A percentile compares a stretch with the other conserved stretches of the same genome.
These are phyloP conservation scores for Melocanna baccifera DNA, from an alignment of 176 grass and related monocot genomes.

Conservation along the genomic window DNA sequence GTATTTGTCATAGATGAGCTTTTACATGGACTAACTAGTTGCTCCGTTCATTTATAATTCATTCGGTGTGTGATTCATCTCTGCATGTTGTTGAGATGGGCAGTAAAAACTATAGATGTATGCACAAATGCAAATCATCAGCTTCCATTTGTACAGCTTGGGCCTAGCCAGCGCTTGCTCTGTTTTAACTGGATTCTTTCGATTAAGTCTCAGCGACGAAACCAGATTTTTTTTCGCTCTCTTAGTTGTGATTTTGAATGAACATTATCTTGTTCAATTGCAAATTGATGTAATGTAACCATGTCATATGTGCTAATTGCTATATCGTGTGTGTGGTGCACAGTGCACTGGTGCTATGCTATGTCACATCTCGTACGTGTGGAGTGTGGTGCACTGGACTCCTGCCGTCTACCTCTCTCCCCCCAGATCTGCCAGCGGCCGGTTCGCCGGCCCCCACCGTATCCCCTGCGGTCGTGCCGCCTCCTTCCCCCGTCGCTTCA, in stretches of 20 bases:
- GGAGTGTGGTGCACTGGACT: too few relatives aligned
- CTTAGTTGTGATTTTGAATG: neutral
- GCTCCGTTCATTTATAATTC: neutral
- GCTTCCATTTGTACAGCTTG: neutral
- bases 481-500: too few relatives aligned
- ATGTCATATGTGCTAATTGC: too few relatives aligned
- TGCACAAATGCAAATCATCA: neutral
- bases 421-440: too few relatives aligned
- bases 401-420: too few relatives aligned
- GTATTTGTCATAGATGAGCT: neutral
- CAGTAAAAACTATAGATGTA: neutral
- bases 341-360: too few relatives aligned
- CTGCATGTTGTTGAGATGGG: neutral
- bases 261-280: neutral
- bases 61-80: neutral
- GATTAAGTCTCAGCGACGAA: neutral
- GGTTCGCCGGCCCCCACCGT: too few relatives aligned
- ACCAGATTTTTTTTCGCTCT: neutral
- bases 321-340: too few relatives aligned
- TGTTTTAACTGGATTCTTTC: neutral
- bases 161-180: neutral
- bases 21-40: neutral
- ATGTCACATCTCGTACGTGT: too few relatives aligned
- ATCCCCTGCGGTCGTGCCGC: too few relatives aligned
- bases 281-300: neutral